Conservation (phyloP, 805 yeast species). For the Ogataea nakhonphanomensis region DNA sequence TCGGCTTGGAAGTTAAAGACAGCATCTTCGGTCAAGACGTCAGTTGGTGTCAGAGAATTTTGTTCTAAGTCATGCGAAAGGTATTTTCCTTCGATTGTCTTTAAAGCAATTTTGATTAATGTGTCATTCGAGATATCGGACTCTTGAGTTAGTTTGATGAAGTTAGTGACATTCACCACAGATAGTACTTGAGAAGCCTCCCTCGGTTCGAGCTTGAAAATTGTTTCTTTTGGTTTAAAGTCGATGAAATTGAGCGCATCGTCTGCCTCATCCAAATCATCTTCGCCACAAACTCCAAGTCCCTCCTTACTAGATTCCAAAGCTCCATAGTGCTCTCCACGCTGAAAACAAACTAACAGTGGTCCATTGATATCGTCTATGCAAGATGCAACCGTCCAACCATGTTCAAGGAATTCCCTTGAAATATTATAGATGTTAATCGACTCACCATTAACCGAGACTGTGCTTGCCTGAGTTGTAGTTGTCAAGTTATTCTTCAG, state of each 20-base stretch:
- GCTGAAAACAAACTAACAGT: slow-evolving; percentile 17
- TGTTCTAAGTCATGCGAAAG: slow-evolving; percentile 18
- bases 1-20: slow-evolving; percentile 23
- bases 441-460: slow-evolving; percentile 25
- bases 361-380: slow-evolving; percentile 24
- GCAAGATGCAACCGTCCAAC: slow-evolving; percentile 8
- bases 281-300: slow-evolving; percentile 5
- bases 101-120: slow-evolving; percentile 22
- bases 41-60: slow-evolving; percentile 20
- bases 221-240: slow-evolving; percentile 8
- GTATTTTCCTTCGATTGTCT: slow-evolving; percentile 23
- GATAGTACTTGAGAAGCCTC: slow-evolving; percentile 27
- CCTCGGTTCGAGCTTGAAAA: slow-evolving; percentile 27
- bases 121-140: background rate
- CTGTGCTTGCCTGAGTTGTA: background rate
- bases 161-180: slow-evolving; percentile 21
- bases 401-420: slow-evolving; percentile 19
- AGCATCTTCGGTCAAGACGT: slow-evolving; percentile 29
- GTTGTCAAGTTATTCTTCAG: background rate
- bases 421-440: slow-evolving; percentile 19
- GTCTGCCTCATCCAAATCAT: slow-evolving; percentile 12
- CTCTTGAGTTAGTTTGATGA: slow-evolving; percentile 12
- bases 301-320: slow-evolving; percentile 13
- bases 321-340: slow-evolving; percentile 15
- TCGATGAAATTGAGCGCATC: slow-evolving; percentile 21